These are phyloP conservation scores for Mucor lusitanicus DNA, from an alignment of 371 early-diverging fungal genomes.

Conservation along the genomic window DNA sequence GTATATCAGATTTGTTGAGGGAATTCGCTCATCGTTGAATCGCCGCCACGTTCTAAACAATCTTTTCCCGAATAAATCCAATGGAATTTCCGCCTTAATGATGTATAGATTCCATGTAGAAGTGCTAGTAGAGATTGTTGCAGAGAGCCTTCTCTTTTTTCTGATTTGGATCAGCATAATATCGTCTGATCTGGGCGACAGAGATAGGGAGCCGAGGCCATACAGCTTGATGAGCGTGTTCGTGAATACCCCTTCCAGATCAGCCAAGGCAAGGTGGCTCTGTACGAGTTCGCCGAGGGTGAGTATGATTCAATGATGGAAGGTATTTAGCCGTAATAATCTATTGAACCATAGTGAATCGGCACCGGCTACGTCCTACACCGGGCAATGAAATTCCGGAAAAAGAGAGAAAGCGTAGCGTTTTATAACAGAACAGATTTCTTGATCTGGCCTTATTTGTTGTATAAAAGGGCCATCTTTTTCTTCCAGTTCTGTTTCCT, in stretches of 20 bases:
- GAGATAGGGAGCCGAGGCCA: background rate
- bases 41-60: slow-evolving; percentile 9
- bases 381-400: slow-evolving; percentile 13
- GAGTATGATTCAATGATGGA: slow-evolving; percentile 2
- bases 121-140: background rate
- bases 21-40: background rate
- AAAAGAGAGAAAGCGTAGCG: slow-evolving; percentile 5
- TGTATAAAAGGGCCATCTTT: slow-evolving; percentile 9
- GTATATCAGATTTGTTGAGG: background rate
- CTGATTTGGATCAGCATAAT: background rate
- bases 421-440: background rate
- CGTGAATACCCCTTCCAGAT: background rate
- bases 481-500: background rate
- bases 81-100: slow-evolving; percentile 4
- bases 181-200: background rate
- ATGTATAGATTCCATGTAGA: background rate
- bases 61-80: slow-evolving; percentile 5
- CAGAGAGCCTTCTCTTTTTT: background rate
- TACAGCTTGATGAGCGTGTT: background rate
- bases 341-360: slow-evolving; percentile 2
- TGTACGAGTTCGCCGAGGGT: background rate
- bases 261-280: background rate
- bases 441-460: slow-evolving; percentile 8
- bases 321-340: slow-evolving; percentile 19
- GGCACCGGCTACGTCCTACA: slow-evolving; percentile 16